phyloP scores from a whole-genome alignment of 306 rosid genomes.

The Comarum palustre region DNA sequence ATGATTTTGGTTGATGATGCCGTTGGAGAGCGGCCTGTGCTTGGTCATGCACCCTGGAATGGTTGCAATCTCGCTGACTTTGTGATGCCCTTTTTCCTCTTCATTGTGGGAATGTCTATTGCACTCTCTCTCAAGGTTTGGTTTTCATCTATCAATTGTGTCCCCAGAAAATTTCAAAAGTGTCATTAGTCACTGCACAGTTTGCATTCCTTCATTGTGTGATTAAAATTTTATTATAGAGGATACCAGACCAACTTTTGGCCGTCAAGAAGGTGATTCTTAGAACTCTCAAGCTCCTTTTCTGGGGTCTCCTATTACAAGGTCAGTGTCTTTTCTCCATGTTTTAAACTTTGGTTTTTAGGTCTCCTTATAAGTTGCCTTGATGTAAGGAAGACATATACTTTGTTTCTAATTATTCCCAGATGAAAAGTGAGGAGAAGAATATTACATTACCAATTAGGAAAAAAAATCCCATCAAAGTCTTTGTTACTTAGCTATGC shows the following conservation, averaged over 20 bases:
- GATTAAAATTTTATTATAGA: constrained; percentile 33
- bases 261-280: constrained; percentile 64
- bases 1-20: constrained; percentile 97
- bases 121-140: constrained; percentile 90
- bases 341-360: not conserved
- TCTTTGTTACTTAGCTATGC: not conserved
- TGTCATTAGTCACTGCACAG: not conserved
- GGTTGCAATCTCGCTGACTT: constrained; percentile 95
- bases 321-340: constrained; percentile 43
- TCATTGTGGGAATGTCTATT: constrained; percentile 91
- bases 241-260: constrained; percentile 52
- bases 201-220: not conserved
- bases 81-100: constrained; percentile 92
- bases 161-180: not conserved
- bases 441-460: not conserved
- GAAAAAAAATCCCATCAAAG: not conserved
- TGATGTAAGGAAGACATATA: not conserved
- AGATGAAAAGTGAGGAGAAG: not conserved
- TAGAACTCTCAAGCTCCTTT: constrained; percentile 76
- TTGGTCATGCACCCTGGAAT: constrained; percentile 89
- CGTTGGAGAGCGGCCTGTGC: constrained; percentile 84
- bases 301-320: constrained; percentile 93
- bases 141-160: constrained; percentile 9
- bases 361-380: not conserved
- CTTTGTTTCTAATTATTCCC: not conserved